Evolutionary conservation across 305 asterid genomes (phyloP).

Genomic region (Fraxinus velutina): DNA sequence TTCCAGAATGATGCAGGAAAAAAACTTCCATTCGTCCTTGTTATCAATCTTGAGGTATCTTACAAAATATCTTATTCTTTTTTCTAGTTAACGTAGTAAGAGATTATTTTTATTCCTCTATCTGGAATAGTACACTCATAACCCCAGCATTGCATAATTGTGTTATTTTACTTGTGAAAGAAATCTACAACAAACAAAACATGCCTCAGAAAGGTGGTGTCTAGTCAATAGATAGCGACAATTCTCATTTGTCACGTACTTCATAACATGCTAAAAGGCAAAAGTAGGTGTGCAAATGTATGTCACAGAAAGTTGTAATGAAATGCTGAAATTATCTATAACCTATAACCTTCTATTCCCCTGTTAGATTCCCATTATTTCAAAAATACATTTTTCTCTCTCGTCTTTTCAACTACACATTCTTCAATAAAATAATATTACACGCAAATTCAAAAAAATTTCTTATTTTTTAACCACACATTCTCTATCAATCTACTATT

Average conservation of each 20-base stretch:
- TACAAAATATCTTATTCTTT: slow-evolving; percentile 5
- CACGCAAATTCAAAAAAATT: neutral
- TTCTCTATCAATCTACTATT: neutral
- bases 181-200: neutral
- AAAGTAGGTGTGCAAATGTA: slow-evolving; percentile 5
- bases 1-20: slow-evolving; percentile 80
- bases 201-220: slow-evolving; percentile 18
- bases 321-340: neutral
- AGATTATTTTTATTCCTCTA: neutral
- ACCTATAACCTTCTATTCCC: neutral
- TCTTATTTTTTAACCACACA: neutral
- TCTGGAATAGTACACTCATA: slow-evolving; percentile 10
- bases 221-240: neutral
- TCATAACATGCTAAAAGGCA: slow-evolving; percentile 7
- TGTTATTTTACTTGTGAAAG: slow-evolving; percentile 3
- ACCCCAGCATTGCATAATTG: slow-evolving; percentile 2
- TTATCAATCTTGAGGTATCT: slow-evolving; percentile 83
- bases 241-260: slow-evolving; percentile 14
- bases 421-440: neutral
- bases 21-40: slow-evolving; percentile 72
- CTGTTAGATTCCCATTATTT: neutral
- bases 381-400: neutral
- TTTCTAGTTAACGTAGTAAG: neutral
- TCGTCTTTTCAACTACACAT: neutral
- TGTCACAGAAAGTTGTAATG: neutral